phyloP scores from a whole-genome alignment of 1,284 basidiomycete species.

The Melanopsichium pennsylvanicum region DNA sequence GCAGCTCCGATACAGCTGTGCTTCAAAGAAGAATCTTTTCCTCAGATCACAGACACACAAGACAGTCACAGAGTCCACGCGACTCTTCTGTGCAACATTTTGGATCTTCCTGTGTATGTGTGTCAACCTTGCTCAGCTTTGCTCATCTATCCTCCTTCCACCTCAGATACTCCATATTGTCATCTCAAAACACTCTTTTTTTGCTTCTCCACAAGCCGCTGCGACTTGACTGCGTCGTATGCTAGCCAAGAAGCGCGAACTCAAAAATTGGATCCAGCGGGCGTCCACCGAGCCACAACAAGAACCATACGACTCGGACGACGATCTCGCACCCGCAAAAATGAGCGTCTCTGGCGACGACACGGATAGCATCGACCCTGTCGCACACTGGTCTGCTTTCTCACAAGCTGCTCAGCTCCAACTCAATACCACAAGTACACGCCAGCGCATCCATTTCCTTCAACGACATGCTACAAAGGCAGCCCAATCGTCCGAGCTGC shows the following conservation, averaged over 20 bases:
- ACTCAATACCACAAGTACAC: conserved; percentile 36
- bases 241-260: conserved; percentile 46
- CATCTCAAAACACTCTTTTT: not conserved
- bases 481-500: conserved; percentile 67
- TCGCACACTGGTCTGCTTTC: conserved; percentile 51
- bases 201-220: not conserved
- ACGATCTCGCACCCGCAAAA: conserved; percentile 52
- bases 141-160: not conserved
- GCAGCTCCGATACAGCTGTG: no score
- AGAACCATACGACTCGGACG: conserved; percentile 59
- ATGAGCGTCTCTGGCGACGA: conserved; percentile 40
- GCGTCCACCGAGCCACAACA: conserved; percentile 28
- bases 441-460: conserved; percentile 45
- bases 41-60: no score
- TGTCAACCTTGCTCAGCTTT: no score
- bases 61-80: no score
- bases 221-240: conserved; percentile 19
- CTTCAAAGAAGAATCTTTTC: no score
- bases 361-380: conserved; percentile 17
- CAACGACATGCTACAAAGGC: conserved; percentile 28
- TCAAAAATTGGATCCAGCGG: conserved; percentile 43
- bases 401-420: conserved; percentile 26
- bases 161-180: not conserved
- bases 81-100: no score
- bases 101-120: no score